phyloP scores from a whole-genome alignment of 441 rosid species.

The Adansonia rubrostipa region DNA sequence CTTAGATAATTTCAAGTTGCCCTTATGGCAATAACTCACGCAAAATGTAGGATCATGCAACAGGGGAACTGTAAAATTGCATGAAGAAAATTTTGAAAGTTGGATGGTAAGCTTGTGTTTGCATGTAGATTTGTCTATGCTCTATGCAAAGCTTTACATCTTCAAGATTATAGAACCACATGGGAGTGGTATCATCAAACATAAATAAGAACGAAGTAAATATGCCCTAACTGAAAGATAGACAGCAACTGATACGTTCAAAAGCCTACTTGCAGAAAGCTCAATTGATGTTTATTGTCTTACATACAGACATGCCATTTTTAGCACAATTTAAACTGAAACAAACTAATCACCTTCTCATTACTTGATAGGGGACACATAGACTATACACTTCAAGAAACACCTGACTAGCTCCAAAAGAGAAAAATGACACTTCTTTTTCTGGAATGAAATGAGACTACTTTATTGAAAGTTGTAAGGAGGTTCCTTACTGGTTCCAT shows the following conservation, averaged over 20 bases:
- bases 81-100: conserved; percentile 6
- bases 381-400: too few relatives aligned
- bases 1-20: conserved; percentile 4
- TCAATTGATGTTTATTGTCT: background rate
- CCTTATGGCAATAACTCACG: background rate
- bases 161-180: background rate
- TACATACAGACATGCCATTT: background rate
- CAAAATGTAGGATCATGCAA: background rate
- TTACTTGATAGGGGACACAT: background rate
- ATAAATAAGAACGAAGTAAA: background rate
- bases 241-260: background rate
- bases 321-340: background rate
- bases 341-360: conserved; percentile 1
- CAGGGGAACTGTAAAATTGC: background rate
- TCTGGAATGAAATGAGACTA: background rate
- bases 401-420: background rate
- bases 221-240: background rate
- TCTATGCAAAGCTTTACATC: conserved; percentile 3
- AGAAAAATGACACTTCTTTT: background rate
- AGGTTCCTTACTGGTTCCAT: conserved; percentile 84
- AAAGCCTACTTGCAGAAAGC: background rate
- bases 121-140: background rate
- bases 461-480: background rate
- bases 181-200: background rate
- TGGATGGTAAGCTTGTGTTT: background rate